Conservation (phyloP, 345 rosid species). For the Clarkia xantiana region DNA sequence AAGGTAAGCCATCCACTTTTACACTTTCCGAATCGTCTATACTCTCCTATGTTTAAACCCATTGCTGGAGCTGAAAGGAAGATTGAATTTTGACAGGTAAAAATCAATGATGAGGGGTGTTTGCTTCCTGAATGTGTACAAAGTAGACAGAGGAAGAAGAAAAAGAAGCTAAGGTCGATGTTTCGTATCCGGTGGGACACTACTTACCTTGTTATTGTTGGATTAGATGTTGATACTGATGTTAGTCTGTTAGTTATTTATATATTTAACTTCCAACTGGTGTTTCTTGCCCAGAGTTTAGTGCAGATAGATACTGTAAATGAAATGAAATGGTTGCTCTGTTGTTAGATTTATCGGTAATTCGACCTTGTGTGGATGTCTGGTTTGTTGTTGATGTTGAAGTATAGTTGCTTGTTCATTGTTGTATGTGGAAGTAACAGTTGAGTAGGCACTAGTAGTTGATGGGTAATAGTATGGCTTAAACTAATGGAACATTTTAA, state of each 20-base stretch:
- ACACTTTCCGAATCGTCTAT: not conserved
- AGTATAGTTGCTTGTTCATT: no score
- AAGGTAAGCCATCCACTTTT: conserved; percentile 15
- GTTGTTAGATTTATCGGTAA: no score
- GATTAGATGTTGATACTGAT: conserved; percentile 5
- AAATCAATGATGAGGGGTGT: not conserved
- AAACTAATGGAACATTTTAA: no score
- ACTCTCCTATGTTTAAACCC: not conserved
- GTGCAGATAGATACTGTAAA: not conserved
- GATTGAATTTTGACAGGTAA: conserved; percentile 1
- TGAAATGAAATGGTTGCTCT: no score
- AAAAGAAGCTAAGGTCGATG: not conserved
- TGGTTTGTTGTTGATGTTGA: no score
- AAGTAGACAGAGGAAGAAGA: not conserved
- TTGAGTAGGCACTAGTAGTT: no score
- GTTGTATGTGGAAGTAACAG: no score
- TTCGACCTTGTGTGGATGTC: no score
- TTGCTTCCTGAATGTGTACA: not conserved
- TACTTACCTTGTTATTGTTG: not conserved
- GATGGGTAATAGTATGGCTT: no score
- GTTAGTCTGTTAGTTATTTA: not conserved
- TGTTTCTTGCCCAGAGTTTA: not conserved
- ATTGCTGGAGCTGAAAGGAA: not conserved
- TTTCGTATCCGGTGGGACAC: not conserved
- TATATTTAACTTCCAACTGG: not conserved